These are phyloP conservation scores for Trichosporon asahii DNA, from an alignment of 1,284 basidiomycete species.

Conservation along the genomic window DNA sequence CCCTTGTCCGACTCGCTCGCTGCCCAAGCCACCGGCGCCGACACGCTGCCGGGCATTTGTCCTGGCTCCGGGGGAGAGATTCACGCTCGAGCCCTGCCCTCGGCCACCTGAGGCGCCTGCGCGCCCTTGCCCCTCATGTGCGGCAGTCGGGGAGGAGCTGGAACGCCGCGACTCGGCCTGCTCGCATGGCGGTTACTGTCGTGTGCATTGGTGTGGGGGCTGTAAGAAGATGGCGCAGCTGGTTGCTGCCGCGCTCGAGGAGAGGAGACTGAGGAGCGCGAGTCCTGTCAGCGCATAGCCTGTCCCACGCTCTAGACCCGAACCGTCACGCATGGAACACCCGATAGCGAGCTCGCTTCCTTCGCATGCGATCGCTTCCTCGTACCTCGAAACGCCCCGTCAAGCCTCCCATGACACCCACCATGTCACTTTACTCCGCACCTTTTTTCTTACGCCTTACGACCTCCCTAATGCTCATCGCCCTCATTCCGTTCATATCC, in stretches of 20 bases:
- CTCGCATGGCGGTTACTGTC: conserved; percentile 9
- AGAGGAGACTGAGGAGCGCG: neutral
- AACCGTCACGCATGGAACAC: neutral
- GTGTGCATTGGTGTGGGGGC: conserved; percentile 8
- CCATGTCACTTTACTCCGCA: neutral
- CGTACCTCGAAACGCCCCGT: neutral
- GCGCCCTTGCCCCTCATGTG: neutral
- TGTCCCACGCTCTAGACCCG: too few relatives aligned
- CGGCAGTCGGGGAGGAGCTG: neutral
- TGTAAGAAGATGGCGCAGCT: conserved; percentile 10
- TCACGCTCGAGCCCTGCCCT: neutral
- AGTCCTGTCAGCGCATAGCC: neutral
- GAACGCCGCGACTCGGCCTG: conserved; percentile 12
- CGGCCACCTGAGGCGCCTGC: neutral
- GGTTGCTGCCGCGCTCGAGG: neutral
- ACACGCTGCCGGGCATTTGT: neutral
- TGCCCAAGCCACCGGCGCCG: neutral
- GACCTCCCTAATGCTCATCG: neutral
- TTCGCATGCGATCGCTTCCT: neutral
- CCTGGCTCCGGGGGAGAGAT: neutral
- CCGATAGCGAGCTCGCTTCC: conserved; percentile 2
- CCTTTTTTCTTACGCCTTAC: neutral
- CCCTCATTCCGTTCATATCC: too few relatives aligned
- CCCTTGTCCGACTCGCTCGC: neutral
- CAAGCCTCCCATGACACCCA: neutral